A percentile compares a stretch with the other conserved stretches of the same genome.
phyloP scores from a whole-genome alignment of 169 alveolate species.

The Ichthyophthirius multifiliis region DNA sequence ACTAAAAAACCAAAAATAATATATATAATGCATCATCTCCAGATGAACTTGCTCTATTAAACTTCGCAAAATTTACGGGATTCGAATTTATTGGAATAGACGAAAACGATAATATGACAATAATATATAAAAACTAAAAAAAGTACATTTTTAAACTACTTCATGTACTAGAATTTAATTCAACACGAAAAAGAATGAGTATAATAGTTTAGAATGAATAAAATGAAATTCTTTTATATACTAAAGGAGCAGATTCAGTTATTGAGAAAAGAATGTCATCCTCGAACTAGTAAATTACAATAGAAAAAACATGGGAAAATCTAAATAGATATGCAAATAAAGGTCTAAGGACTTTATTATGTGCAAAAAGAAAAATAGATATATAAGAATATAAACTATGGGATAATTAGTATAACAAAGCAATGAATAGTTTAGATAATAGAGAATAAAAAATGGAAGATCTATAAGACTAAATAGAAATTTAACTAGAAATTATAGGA shows the following conservation, averaged over 20 bases:
- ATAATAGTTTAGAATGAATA: conserved; percentile 81
- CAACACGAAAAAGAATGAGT: conserved; percentile 94
- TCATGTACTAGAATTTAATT: conserved; percentile 92
- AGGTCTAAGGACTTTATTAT: conserved; percentile 95
- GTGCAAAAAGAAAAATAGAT: conserved; percentile 85
- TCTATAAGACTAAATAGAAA: conserved; percentile 82
- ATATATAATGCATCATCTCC: conserved; percentile 86
- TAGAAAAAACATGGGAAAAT: conserved; percentile 59
- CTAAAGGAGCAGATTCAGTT: conserved; percentile 84
- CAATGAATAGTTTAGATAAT: conserved; percentile 59
- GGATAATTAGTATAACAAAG: conserved; percentile 67
- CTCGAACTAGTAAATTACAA: conserved; percentile 17
- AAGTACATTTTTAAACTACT: conserved; percentile 70
- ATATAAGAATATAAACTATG: conserved; percentile 80
- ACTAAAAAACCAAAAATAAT: conserved; percentile 36
- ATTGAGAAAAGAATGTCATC: conserved; percentile 53
- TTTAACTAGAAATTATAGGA: conserved; percentile 87
- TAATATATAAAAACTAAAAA: conserved; percentile 18
- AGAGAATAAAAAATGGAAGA: conserved; percentile 69
- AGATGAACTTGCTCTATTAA: conserved; percentile 90
- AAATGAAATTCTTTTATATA: conserved; percentile 25
- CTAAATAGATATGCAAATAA: conserved; percentile 84
- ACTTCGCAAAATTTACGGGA: conserved; percentile 76
- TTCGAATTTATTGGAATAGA: conserved; percentile 45
- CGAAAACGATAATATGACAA: conserved; percentile 25